A percentile compares a stretch with the other conserved stretches of the same genome.
These are phyloP conservation scores for Bassia scoparia DNA, from an alignment of 148 eudicot genomes.

Conservation along the genomic window DNA sequence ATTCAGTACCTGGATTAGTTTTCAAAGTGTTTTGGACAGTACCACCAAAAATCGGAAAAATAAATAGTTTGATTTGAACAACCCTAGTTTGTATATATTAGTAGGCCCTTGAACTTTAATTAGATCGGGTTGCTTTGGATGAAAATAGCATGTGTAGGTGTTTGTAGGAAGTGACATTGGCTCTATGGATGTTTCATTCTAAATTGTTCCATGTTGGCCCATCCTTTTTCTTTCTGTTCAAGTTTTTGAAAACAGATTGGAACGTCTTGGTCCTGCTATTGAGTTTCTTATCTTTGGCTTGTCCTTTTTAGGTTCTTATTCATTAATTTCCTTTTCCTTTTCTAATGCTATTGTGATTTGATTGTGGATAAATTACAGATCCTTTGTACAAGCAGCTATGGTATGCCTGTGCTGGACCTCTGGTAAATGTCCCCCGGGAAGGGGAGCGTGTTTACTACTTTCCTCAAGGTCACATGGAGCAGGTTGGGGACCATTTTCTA, in stretches of 20 bases:
- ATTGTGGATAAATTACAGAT: conserved; percentile 35
- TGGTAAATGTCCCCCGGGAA: conserved; percentile 76
- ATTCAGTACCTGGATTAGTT: no score
- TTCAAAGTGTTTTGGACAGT: no score
- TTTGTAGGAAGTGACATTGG: neutral
- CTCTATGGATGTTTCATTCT: neutral
- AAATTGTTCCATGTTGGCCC: neutral
- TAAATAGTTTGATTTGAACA: no score
- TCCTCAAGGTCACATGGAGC: conserved; percentile 98
- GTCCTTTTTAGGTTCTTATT: neutral
- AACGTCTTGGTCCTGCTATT: neutral
- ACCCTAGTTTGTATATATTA: no score
- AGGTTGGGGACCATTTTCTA: conserved; percentile 42
- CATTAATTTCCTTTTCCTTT: neutral
- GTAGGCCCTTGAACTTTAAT: neutral
- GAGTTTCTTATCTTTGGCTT: conserved; percentile 3
- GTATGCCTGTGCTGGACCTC: conserved; percentile 98
- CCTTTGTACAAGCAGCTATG: conserved; percentile 81
- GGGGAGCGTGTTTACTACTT: conserved; percentile 92
- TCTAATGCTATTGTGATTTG: neutral
- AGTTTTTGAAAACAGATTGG: neutral
- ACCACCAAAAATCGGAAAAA: no score
- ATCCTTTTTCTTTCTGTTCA: neutral
- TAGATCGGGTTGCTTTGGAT: neutral
- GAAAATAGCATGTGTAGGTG: no score